Evolutionary conservation across 768 basidiomycete species (phyloP).

Genomic region (Wakefieldia striispora): DNA sequence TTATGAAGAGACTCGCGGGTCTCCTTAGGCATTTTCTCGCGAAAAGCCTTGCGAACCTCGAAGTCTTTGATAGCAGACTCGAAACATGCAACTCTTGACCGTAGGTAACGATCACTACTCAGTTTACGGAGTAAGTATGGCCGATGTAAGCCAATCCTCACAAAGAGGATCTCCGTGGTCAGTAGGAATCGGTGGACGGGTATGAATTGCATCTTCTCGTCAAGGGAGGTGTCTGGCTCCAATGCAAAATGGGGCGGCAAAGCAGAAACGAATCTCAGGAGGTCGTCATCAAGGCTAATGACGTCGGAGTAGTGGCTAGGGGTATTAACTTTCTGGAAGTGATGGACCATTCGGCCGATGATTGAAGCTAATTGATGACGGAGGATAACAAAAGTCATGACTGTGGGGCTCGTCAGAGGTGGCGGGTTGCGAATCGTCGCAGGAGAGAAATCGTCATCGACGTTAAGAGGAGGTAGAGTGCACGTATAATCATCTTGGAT

Average conservation of each 20-base stretch:
- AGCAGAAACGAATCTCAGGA: slow-evolving; percentile 69
- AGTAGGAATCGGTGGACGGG: slow-evolving; percentile 86
- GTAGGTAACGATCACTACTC: slow-evolving; percentile 74
- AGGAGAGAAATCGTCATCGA: slow-evolving; percentile 56
- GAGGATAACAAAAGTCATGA: slow-evolving; percentile 85
- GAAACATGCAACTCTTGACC: slow-evolving; percentile 84
- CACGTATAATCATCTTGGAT: slow-evolving; percentile 91
- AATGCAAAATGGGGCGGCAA: slow-evolving; percentile 80
- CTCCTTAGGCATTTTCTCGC: slow-evolving; percentile 58
- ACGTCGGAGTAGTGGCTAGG: slow-evolving; percentile 84
- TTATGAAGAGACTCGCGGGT: slow-evolving; percentile 71
- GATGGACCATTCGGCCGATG: slow-evolving; percentile 88
- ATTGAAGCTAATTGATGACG: slow-evolving; percentile 79
- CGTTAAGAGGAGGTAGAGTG: slow-evolving; percentile 71
- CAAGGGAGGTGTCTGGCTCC: slow-evolving; percentile 74
- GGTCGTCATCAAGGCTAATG: slow-evolving; percentile 75
- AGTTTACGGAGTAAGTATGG: slow-evolving; percentile 81
- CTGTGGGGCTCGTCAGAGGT: slow-evolving; percentile 69
- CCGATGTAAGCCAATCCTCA: slow-evolving; percentile 79
- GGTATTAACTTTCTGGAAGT: slow-evolving; percentile 84
- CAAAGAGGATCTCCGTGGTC: slow-evolving; percentile 85
- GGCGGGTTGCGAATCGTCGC: slow-evolving; percentile 47
- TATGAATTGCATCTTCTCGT: slow-evolving; percentile 61
- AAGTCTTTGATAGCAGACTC: slow-evolving; percentile 89
- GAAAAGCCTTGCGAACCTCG: slow-evolving; percentile 69